Conservation (phyloP, 2,329 filamentous ascomycete genomes). For the Biscogniauxia marginata region DNA sequence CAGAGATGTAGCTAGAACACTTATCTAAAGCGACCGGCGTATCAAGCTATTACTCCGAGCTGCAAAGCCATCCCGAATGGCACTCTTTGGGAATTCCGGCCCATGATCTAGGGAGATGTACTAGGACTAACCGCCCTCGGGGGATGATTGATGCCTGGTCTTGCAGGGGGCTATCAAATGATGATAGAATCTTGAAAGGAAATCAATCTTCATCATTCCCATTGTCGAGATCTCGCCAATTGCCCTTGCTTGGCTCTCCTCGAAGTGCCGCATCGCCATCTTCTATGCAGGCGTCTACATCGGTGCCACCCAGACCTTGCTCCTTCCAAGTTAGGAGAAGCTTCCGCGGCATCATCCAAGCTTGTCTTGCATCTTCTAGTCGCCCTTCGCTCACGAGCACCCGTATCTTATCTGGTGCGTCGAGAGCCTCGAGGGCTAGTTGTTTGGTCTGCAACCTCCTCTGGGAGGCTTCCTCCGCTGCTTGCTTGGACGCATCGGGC, state of each 20-base stretch:
- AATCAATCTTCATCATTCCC: slow-evolving; percentile 17
- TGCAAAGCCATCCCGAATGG: too few relatives aligned
- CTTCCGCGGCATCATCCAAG: slow-evolving; percentile 54
- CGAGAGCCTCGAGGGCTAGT: slow-evolving; percentile 62
- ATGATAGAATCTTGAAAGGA: neutral
- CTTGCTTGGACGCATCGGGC: slow-evolving; percentile 42
- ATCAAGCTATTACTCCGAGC: neutral
- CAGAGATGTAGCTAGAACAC: neutral
- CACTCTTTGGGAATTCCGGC: too few relatives aligned
- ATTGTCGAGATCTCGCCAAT: slow-evolving; percentile 23
- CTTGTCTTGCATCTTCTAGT: slow-evolving; percentile 56
- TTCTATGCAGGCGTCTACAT: slow-evolving; percentile 52
- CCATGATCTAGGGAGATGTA: too few relatives aligned
- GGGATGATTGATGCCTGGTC: too few relatives aligned
- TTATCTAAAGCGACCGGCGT: neutral
- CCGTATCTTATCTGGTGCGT: slow-evolving; percentile 58
- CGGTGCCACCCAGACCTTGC: slow-evolving; percentile 52
- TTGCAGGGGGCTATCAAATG: neutral
- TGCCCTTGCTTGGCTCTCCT: slow-evolving; percentile 26
- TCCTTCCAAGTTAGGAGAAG: slow-evolving; percentile 55
- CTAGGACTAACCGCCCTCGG: too few relatives aligned
- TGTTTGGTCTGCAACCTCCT: slow-evolving; percentile 46
- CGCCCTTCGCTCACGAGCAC: slow-evolving; percentile 58
- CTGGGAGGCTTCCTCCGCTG: slow-evolving; percentile 33
- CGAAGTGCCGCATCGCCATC: slow-evolving; percentile 53